A percentile compares a stretch with the other conserved stretches of the same genome.
These are phyloP conservation scores for Phytophthora pseudosyringae DNA, from an alignment of 352 stramenopile species.

Conservation along the genomic window DNA sequence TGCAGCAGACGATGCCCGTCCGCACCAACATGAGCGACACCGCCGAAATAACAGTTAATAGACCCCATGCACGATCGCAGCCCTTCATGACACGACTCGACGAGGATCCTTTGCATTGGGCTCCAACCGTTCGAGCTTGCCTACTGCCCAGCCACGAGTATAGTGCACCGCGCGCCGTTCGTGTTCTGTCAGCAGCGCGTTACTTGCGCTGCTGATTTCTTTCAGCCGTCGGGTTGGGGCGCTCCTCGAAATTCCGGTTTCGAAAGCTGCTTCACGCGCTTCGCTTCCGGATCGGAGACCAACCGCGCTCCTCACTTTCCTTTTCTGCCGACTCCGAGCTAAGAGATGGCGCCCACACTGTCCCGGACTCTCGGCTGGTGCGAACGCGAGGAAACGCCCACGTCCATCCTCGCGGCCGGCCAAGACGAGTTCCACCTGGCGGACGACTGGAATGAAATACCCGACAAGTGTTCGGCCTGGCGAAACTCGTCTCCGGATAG, in stretches of 20 bases:
- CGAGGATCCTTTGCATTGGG: not conserved
- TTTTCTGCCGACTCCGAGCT: slow-evolving; percentile 9
- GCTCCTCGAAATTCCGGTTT: slow-evolving; percentile 5
- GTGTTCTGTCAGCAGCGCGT: slow-evolving; percentile 17
- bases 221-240: slow-evolving; percentile 9
- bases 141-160: not conserved
- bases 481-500: slow-evolving; percentile 30
- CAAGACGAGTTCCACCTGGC: slow-evolving; percentile 24
- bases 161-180: slow-evolving; percentile 20
- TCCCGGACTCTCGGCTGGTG: slow-evolving; percentile 12
- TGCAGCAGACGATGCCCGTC: slow-evolving; percentile 9
- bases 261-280: not conserved
- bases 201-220: slow-evolving; percentile 38
- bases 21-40: not conserved
- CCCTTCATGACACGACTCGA: too few species aligned
- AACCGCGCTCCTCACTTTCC: slow-evolving; percentile 22
- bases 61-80: not conserved
- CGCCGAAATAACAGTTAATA: too few species aligned
- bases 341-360: slow-evolving; percentile 20
- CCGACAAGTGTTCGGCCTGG: slow-evolving; percentile 8
- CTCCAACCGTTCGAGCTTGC: not conserved
- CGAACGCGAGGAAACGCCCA: slow-evolving; percentile 19
- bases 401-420: slow-evolving; percentile 29
- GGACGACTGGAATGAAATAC: slow-evolving; percentile 30
- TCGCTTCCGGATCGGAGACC: not conserved